Base-by-base conservation (phyloP, 352 stramenopile genomes). In the Phytophthora megakarya region DNA sequence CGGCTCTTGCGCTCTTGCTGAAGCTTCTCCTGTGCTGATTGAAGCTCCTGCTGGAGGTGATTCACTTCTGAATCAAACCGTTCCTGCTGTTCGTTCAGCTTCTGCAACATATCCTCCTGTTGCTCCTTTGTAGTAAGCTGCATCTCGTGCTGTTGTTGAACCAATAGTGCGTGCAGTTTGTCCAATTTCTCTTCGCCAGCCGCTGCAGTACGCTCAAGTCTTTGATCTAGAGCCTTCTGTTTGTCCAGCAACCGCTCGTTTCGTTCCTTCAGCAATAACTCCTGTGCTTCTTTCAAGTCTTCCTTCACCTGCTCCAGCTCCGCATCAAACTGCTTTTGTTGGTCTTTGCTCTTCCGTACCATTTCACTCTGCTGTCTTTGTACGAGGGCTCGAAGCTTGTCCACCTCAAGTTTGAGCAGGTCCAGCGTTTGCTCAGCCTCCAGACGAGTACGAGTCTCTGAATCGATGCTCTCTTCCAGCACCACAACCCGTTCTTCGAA, bases 381-480 rank as follows among this genome's bases (percentile, higher is more conserved):
- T 9, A 93, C 77, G 0, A 93, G 67, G 7, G 73, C 71, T 8
- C 79, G 72, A 11, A 93, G 55, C 26, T 93, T 91, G 33, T 84
- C 82, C 26, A 90, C 75, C 57, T 93, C 80, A 3, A 84, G 53
- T 46, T 85, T 89, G 16, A 93, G 75, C 47, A 87, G 58, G 49
- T 93, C 80, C 42, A 93, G 58, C 1, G 81, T 91, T 53, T 90
- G 72, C 43, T 91, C 78, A 1, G 75, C 76, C 32, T 86, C 79
- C 25, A 88, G 47, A 16, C 81, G 74, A 46, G 70, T 58, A n/a
- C 71, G 67, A 5, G 66, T 71, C 67, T 93, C 86, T 0, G 69
- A 42, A 16, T 92, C 81, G 12, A 67, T 82, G 30, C 76, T 83
- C 48, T 89, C 70, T 44, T 91, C 80, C 48, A 92, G 61, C 53